Evolutionary conservation across 495 filamentous ascomycete species (phyloP).

Genomic region (Apodospora peruviana): DNA sequence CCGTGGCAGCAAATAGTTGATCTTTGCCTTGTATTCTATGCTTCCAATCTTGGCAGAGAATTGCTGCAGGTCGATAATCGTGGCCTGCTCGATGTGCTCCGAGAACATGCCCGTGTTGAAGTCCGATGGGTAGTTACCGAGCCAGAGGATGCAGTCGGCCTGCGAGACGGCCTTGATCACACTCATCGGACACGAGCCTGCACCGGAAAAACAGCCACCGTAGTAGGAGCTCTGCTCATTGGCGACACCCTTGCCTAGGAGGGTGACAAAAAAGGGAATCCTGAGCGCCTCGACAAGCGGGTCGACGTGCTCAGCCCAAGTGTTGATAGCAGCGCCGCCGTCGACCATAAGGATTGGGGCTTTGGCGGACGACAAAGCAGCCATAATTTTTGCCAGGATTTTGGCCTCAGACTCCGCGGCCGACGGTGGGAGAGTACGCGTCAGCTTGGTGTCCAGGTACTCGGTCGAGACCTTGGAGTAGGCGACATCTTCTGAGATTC

Average conservation of each 20-base stretch:
- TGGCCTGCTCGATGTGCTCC: slow-evolving; percentile 14
- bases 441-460: slow-evolving; percentile 17
- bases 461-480: slow-evolving; percentile 18
- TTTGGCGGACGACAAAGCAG: slow-evolving; percentile 15
- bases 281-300: slow-evolving; percentile 25
- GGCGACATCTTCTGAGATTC: slow-evolving; percentile 27
- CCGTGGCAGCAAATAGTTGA: slow-evolving; percentile 24
- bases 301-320: slow-evolving; percentile 17
- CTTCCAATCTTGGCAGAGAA: slow-evolving; percentile 30
- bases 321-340: slow-evolving; percentile 20
- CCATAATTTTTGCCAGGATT: slow-evolving; percentile 20
- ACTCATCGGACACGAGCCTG: slow-evolving; percentile 12
- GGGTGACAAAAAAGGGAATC: slow-evolving; percentile 27
- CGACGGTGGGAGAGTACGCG: slow-evolving; percentile 10
- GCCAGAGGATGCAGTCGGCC: slow-evolving; percentile 32
- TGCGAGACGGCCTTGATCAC: slow-evolving; percentile 19
- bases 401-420: slow-evolving; percentile 11
- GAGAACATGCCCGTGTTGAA: slow-evolving; percentile 37
- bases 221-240: slow-evolving; percentile 25
- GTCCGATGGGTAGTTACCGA: slow-evolving; percentile 29
- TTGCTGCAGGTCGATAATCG: slow-evolving; percentile 34
- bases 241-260: slow-evolving; percentile 31
- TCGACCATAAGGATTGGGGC: slow-evolving; percentile 30
- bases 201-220: slow-evolving; percentile 27
- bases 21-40: slow-evolving; percentile 22